These are phyloP conservation scores for Tolypocladium cylindrosporum DNA, from an alignment of 2,329 filamentous ascomycete species.

Conservation along the genomic window DNA sequence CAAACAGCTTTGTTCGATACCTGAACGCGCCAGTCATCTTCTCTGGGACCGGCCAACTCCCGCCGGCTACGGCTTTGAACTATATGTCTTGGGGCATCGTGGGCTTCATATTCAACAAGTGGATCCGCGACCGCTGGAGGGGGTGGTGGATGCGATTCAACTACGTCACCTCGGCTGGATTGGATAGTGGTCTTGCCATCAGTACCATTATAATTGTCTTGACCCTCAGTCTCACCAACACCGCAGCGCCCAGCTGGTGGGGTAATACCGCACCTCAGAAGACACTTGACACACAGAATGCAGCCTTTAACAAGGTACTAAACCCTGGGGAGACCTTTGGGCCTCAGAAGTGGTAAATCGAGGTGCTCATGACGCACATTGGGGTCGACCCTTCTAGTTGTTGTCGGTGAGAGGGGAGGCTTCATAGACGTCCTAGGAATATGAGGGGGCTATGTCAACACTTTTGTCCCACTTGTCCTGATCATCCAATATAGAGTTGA, in stretches of 20 bases:
- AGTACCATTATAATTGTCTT: constrained; percentile 33
- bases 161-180: constrained; percentile 30
- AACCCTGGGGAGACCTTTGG: constrained; percentile 45
- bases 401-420: background rate
- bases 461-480: too few species aligned
- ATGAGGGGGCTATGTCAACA: background rate
- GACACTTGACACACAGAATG: constrained; percentile 46
- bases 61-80: constrained; percentile 49
- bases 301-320: constrained; percentile 39
- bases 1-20: constrained; percentile 35
- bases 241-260: constrained; percentile 34
- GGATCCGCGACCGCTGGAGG: constrained; percentile 38
- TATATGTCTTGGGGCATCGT: constrained; percentile 49
- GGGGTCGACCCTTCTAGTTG: background rate
- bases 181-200: constrained; percentile 31
- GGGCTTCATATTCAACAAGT: constrained; percentile 48
- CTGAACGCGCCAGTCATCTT: constrained; percentile 49
- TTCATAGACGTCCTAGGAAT: background rate
- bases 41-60: constrained; percentile 41
- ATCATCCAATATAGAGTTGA: too few species aligned
- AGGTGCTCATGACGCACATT: background rate
- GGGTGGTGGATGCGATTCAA: constrained; percentile 45
- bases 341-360: constrained; percentile 34
- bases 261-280: constrained; percentile 29
- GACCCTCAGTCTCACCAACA: constrained; percentile 29